phyloP scores from a whole-genome alignment of 2,329 filamentous ascomycete species.

The Sclerotinia trifoliorum region DNA sequence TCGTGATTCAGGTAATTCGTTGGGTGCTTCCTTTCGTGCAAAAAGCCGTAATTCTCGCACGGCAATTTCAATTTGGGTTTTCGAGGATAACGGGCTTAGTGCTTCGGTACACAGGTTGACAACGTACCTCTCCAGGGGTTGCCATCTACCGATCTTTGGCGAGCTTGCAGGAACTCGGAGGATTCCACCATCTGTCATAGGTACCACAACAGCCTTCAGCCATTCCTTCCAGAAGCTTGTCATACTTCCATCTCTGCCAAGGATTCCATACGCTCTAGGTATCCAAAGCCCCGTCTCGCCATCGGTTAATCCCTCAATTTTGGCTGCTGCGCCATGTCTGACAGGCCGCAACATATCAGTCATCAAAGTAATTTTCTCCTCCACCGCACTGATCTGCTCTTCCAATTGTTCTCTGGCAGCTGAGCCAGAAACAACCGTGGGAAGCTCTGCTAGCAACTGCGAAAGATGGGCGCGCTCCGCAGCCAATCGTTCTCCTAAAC shows the following conservation, averaged over 20 bases:
- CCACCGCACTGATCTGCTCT: constrained; percentile 90
- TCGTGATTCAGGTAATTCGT: constrained; percentile 88
- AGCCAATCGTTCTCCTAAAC: constrained; percentile 83
- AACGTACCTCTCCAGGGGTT: constrained; percentile 93
- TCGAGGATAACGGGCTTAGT: constrained; percentile 85
- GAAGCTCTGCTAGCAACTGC: constrained; percentile 78
- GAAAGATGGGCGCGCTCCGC: constrained; percentile 87
- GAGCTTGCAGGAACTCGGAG: constrained; percentile 83
- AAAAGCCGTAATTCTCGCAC: constrained; percentile 89
- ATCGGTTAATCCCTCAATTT: constrained; percentile 93
- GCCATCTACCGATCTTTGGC: constrained; percentile 89
- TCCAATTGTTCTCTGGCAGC: constrained; percentile 79
- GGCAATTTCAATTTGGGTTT: constrained; percentile 91
- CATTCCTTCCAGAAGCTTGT: constrained; percentile 98
- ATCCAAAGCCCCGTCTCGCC: constrained; percentile 96
- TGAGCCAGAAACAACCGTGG: constrained; percentile 76
- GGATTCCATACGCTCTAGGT: constrained; percentile 86
- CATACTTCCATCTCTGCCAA: constrained; percentile 79
- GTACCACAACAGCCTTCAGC: constrained; percentile 89
- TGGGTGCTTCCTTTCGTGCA: constrained; percentile 85
- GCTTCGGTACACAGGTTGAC: constrained; percentile 96
- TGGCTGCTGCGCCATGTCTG: constrained; percentile 89
- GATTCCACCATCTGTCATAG: constrained; percentile 87
- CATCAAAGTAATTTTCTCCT: constrained; percentile 97
- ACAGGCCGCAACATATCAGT: constrained; percentile 91